A percentile compares a stretch with the other conserved stretches of the same genome.
Conservation (phyloP, 257 asterid genomes). For the Forsythia suspensa region DNA sequence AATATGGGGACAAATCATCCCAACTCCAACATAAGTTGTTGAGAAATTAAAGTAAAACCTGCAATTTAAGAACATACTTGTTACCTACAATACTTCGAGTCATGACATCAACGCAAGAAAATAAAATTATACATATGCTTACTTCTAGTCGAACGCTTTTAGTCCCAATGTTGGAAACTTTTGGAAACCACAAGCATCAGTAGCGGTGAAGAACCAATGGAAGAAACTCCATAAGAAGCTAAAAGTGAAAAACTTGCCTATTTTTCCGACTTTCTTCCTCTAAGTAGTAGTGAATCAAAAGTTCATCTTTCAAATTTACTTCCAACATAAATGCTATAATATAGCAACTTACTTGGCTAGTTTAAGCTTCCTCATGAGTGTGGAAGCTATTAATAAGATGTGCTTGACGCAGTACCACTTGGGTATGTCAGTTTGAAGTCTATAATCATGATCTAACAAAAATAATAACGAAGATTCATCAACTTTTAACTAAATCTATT, state of each 20-base stretch:
- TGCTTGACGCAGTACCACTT: slow-evolving; percentile 50
- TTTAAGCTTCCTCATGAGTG: slow-evolving; percentile 6
- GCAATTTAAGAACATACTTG: background rate
- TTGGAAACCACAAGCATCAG: slow-evolving; percentile 38
- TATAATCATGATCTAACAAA: slow-evolving; percentile 43
- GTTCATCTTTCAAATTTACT: background rate
- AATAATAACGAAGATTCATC: background rate
- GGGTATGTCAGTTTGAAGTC: slow-evolving; percentile 47
- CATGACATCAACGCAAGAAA: no score
- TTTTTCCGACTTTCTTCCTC: slow-evolving; percentile 40
- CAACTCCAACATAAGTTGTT: slow-evolving; percentile 48
- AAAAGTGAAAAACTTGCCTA: slow-evolving; percentile 40
- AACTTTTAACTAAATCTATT: no score
- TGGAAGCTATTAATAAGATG: slow-evolving; percentile 48
- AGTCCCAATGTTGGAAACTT: slow-evolving; percentile 44
- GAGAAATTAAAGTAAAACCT: slow-evolving; percentile 52
- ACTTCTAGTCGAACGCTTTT: slow-evolving; percentile 42
- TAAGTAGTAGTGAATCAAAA: background rate
- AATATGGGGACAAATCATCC: slow-evolving; percentile 52
- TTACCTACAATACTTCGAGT: no score
- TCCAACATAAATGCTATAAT: background rate
- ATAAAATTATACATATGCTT: background rate
- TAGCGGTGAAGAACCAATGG: slow-evolving; percentile 53
- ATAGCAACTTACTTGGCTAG: slow-evolving; percentile 34
- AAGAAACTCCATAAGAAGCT: slow-evolving; percentile 59